Percentiles rank a stretch among this genome's conserved stretches.
Evolutionary conservation across 805 yeast species (phyloP).

Genomic region (Scheffersomyces coipomensis): DNA sequence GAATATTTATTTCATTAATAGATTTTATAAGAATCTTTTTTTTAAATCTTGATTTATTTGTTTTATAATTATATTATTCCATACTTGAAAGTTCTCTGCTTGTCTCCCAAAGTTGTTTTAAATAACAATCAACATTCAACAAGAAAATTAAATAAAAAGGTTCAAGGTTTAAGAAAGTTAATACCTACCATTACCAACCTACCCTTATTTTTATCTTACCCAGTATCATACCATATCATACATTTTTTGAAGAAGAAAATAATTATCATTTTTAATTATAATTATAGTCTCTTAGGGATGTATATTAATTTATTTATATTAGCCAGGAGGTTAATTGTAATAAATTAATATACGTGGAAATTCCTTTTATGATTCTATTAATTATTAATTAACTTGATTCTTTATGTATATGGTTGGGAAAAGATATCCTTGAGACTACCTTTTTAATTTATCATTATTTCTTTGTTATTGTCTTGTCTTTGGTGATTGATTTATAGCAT

Average conservation of each 20-base stretch:
- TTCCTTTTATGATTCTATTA: conserved; percentile 3
- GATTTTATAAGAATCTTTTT: no score
- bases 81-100: conserved; percentile 27
- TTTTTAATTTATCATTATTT: no score
- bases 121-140: not conserved
- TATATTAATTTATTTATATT: conserved; percentile 17
- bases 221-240: no score
- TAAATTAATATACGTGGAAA: conserved; percentile 24
- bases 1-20: no score
- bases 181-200: no score
- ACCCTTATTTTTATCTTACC: conserved; percentile 1
- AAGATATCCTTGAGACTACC: no score
- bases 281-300: no score
- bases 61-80: no score
- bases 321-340: conserved; percentile 10
- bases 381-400: not conserved
- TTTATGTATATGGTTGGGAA: not conserved
- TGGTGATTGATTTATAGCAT: conserved; percentile 25
- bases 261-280: no score
- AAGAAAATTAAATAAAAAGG: no score
- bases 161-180: not conserved
- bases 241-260: no score
- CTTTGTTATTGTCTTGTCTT: not conserved
- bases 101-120: conserved; percentile 11
- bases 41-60: no score